Evolutionary conservation across 1,139 yeast genomes (phyloP), one percentile per base, ranked within the genome.

Genomic region (Dujonia santamariae): DNA sequence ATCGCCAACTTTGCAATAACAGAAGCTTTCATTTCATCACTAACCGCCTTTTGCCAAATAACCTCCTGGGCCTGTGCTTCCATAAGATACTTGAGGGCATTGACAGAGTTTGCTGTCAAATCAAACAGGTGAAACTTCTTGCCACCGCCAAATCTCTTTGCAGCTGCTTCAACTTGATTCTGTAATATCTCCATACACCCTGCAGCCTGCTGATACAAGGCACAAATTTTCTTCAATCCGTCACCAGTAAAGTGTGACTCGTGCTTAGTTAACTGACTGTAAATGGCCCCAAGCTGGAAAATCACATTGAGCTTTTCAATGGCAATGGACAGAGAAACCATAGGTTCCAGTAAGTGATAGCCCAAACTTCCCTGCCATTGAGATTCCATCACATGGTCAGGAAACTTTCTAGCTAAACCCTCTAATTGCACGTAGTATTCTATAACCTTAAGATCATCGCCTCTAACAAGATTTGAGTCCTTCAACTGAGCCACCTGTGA

Each of bases 41-140:
- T 35, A 1, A 75, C 58, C 0, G 96, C 90, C 48, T 80, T 80
- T 34, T 74, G 78, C 96, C 96, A 88, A 37, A 83, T 78, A 8
- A 78, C 69, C 51, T 90, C 97, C 54, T 88, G 96, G 0, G 96
- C 94, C 48, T 87, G 95, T 0, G 95, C 95, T 26, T 85, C 52
- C 75, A 78, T 75, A 16, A 87, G 46, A n/a, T 44, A 44, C 31
- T 50, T 49, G 20, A 69, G 49, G 30, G 62, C 58, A 15, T 40
- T 40, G 4, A 64, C 40, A 0, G 72, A 59, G 5, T 50, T 50
- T 4, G 19, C 14, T 6, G 58, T 55, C 19, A 65, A 50, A 32
- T 62, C 71, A 9, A 36, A 21, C 7, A 50, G 54, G 16, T 41
- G 23, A 9, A 32, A 32, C 39, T 25, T 64, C 36, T 16, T 4